Evolutionary conservation across 2,329 filamentous ascomycete genomes (phyloP).

Genomic region (Fusarium oligoseptatum): DNA sequence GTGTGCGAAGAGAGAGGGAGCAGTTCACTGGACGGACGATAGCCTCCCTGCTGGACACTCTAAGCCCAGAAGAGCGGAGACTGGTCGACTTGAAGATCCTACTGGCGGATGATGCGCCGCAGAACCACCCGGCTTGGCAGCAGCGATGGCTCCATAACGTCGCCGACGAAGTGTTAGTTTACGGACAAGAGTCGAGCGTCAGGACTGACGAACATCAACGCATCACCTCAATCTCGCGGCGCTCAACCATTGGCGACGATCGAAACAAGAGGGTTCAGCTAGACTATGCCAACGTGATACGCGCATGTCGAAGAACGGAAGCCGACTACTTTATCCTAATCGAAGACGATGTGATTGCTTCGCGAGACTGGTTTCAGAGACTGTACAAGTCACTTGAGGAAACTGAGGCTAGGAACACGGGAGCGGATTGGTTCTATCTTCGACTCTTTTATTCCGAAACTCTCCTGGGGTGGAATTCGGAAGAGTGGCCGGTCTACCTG

Average conservation of each 20-base stretch:
- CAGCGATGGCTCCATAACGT: constrained; percentile 48
- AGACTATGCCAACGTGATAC: constrained; percentile 47
- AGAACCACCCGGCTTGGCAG: constrained; percentile 45
- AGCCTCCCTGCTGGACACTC: constrained; percentile 48
- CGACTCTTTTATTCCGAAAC: constrained; percentile 53
- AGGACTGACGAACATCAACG: constrained; percentile 12
- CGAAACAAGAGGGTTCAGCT: constrained; percentile 46
- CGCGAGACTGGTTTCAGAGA: constrained; percentile 48
- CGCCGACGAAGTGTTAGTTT: constrained; percentile 48
- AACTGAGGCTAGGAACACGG: constrained; percentile 33
- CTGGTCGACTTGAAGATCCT: constrained; percentile 47
- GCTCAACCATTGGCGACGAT: constrained; percentile 18
- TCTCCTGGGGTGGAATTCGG: constrained; percentile 53
- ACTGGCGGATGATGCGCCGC: constrained; percentile 46
- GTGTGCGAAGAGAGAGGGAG: constrained; percentile 42
- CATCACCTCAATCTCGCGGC: constrained; percentile 21
- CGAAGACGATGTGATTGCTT: constrained; percentile 52
- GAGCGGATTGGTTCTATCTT: constrained; percentile 49
- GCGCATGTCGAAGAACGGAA: constrained; percentile 38
- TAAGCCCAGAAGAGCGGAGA: constrained; percentile 45
- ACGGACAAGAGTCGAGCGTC: constrained; percentile 21
- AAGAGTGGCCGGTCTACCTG: constrained; percentile 48
- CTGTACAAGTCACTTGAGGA: constrained; percentile 36
- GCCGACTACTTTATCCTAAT: constrained; percentile 49
- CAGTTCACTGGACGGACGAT: constrained; percentile 44